Evolutionary conservation across 2,329 filamentous ascomycete species (phyloP), one percentile per base, ranked within the genome.

Genomic region (Botrytis fragariae): DNA sequence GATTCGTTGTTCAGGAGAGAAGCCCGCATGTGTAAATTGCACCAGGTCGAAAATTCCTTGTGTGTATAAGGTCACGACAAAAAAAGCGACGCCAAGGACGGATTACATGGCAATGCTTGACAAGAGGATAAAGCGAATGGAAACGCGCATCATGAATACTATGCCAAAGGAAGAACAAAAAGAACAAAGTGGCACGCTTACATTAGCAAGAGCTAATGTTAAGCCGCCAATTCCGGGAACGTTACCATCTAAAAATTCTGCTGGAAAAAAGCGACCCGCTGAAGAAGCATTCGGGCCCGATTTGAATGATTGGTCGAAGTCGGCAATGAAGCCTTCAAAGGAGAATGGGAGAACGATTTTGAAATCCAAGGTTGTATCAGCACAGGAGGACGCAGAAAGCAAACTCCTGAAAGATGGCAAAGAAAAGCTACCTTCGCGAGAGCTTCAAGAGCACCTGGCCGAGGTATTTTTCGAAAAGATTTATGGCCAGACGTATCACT

Each of bases 101-200:
- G 96, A 98, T 83, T 98, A 98, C 83, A 98, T 98, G 96, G 94
- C 95, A 60, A 98, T 98, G 94, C 85, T 98, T 78, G 96, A 98
- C 83, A 98, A 97, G 83, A 89, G 96, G 71, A 83, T 98, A 77
- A 98, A 97, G 85, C 88, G 95, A 73, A 98, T 98, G 96, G 96
- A 99, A 83, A 95, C 98, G 79, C 91, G 95, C 73, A 96, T 98
- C 75, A 97, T 98, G 84, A 97, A 97, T 82, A 92, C 95, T 74
- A 92, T 98, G 42, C 95, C 96, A 0, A 97, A 95, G 80, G 89
- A 93, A 60, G 94, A 97, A 76, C 88, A 93, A 75, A 85, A 89
- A 60, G 94, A 97, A 76, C 88, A 93, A 75, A 85, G 89, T 39
- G 86, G 83, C 16, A 81, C 91, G 74, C 85, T 87, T 14, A 86